These are phyloP conservation scores for Funneliformis mosseae DNA, from an alignment of 192 early-diverging fungal species.

Conservation along the genomic window DNA sequence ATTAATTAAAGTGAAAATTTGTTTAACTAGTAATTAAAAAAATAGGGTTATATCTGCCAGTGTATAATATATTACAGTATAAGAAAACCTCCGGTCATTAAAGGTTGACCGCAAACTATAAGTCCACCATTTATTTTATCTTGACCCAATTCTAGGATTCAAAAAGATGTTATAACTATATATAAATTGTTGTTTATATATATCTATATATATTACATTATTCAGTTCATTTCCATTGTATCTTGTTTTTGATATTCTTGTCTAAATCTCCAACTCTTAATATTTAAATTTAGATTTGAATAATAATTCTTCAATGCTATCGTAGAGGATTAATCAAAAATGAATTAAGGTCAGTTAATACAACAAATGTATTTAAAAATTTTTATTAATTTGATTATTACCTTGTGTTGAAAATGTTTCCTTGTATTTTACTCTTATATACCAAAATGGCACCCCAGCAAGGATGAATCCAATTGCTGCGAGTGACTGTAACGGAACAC, in stretches of 20 bases:
- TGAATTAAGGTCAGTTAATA: neutral
- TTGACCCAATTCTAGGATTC: no score
- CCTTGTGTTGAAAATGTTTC: slow-evolving; percentile 13
- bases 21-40: no score
- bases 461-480: slow-evolving; percentile 53
- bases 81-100: no score
- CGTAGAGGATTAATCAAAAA: neutral
- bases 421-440: slow-evolving; percentile 24
- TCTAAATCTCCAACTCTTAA: neutral
- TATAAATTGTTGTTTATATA: no score
- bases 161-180: no score
- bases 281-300: neutral
- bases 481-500: slow-evolving; percentile 54
- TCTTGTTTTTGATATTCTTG: slow-evolving; percentile 29
- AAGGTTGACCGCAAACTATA: no score
- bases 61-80: no score
- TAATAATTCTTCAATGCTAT: slow-evolving; percentile 15
- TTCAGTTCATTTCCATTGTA: slow-evolving; percentile 5
- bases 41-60: no score
- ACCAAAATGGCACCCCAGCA: slow-evolving; percentile 56
- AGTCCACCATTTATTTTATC: no score
- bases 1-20: no score
- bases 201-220: neutral
- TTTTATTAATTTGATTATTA: neutral
- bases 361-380: neutral